Evolutionary conservation across 495 filamentous ascomycete species (phyloP).

Genomic region (Penicillium dipodomyicola): DNA sequence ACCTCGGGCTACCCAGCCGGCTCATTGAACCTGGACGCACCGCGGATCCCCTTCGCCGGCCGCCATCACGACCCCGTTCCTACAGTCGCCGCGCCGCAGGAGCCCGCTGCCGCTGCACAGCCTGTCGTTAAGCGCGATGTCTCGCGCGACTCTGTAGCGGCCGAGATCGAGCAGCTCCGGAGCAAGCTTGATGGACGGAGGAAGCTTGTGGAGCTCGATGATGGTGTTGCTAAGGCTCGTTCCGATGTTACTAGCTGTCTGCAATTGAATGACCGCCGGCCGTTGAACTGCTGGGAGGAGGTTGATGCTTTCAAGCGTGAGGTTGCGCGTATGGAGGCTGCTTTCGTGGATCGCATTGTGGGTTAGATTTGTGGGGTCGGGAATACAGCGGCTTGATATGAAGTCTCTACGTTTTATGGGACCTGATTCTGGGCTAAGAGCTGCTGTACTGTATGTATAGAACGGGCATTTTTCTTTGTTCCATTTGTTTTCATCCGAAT

Average conservation of each 20-base stretch:
- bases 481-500: constrained; percentile 18
- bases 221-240: constrained; percentile 69
- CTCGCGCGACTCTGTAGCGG: constrained; percentile 52
- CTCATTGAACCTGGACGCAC: constrained; percentile 49
- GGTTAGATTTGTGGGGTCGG: constrained; percentile 35
- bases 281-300: constrained; percentile 94
- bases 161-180: constrained; percentile 73
- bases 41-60: constrained; percentile 47
- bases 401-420: constrained; percentile 14
- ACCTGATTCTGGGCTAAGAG: constrained; percentile 14
- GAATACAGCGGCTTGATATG: constrained; percentile 16
- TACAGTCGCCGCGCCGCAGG: constrained; percentile 17
- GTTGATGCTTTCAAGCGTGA: constrained; percentile 86
- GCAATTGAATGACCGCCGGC: constrained; percentile 79
- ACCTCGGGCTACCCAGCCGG: constrained; percentile 39
- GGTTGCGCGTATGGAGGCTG: constrained; percentile 77
- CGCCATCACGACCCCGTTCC: constrained; percentile 38
- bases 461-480: constrained; percentile 24
- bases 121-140: constrained; percentile 41
- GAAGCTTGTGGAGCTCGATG: constrained; percentile 64
- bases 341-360: constrained; percentile 82
- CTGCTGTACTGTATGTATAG: constrained; percentile 37
- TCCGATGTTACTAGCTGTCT: constrained; percentile 78
- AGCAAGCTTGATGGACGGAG: constrained; percentile 71
- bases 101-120: constrained; percentile 13